These are phyloP conservation scores for Candida odintsovae DNA, from an alignment of 805 yeast species.

Conservation along the genomic window DNA sequence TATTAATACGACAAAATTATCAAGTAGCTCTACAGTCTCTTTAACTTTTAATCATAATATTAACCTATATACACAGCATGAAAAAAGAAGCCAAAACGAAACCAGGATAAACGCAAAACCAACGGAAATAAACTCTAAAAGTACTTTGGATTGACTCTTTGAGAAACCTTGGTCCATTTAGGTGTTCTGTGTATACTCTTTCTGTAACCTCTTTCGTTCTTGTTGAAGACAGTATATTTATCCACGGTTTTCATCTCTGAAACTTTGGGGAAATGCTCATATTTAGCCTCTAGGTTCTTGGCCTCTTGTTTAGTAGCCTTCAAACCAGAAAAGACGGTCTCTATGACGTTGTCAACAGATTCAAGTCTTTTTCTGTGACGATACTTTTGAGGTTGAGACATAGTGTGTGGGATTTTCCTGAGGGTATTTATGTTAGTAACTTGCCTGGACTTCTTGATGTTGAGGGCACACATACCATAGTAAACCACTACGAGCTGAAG, in stretches of 20 bases:
- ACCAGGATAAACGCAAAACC: background rate
- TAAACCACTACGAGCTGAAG: slow-evolving; percentile 61
- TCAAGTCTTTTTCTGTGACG: slow-evolving; percentile 82
- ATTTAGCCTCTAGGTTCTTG: slow-evolving; percentile 23
- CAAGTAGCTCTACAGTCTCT: background rate
- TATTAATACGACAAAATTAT: too few relatives aligned
- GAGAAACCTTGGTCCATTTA: slow-evolving; percentile 82
- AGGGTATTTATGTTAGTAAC: slow-evolving; percentile 9
- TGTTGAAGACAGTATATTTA: slow-evolving; percentile 83
- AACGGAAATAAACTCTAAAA: slow-evolving; percentile 9
- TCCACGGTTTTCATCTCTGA: slow-evolving; percentile 73
- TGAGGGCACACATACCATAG: slow-evolving; percentile 42
- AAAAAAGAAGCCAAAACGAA: background rate
- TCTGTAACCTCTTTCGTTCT: slow-evolving; percentile 71
- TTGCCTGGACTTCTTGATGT: slow-evolving; percentile 12
- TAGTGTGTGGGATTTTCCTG: slow-evolving; percentile 70
- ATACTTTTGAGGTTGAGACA: slow-evolving; percentile 75
- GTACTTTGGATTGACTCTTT: slow-evolving; percentile 66
- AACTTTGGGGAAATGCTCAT: slow-evolving; percentile 66
- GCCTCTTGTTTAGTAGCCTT: slow-evolving; percentile 13
- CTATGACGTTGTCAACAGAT: slow-evolving; percentile 74
- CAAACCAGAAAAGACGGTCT: slow-evolving; percentile 50
- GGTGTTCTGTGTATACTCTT: slow-evolving; percentile 85
- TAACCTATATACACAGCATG: slow-evolving; percentile 11
- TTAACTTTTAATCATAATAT: background rate